Conservation (phyloP, 2,329 filamentous ascomycete genomes). For the Diaporthe citriasiana region DNA sequence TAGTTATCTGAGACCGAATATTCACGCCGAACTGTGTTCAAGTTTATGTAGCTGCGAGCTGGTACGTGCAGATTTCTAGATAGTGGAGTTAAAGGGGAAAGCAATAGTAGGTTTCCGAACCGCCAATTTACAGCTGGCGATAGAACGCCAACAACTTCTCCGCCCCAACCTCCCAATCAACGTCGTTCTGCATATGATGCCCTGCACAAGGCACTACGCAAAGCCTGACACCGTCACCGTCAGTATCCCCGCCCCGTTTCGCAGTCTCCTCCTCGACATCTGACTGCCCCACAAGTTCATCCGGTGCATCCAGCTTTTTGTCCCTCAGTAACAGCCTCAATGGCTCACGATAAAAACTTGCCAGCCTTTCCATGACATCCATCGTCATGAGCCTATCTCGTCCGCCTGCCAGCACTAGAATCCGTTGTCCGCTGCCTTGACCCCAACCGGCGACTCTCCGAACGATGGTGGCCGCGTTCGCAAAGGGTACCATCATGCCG, state of each 20-base stretch:
- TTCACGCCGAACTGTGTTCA: not conserved
- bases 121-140: not conserved
- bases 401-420: slow-evolving; percentile 54
- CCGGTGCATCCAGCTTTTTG: not conserved
- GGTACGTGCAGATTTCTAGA: not conserved
- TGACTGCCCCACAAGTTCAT: not conserved
- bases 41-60: not conserved
- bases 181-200: slow-evolving; percentile 68
- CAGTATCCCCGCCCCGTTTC: slow-evolving; percentile 26
- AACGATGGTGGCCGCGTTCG: slow-evolving; percentile 57
- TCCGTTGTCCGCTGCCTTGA: slow-evolving; percentile 45
- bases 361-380: slow-evolving; percentile 20
- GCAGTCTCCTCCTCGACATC: not conserved
- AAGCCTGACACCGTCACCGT: slow-evolving; percentile 56
- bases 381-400: slow-evolving; percentile 5
- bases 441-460: slow-evolving; percentile 51
- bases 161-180: slow-evolving; percentile 62
- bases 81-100: not conserved
- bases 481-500: slow-evolving; percentile 62
- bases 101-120: not conserved
- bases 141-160: slow-evolving; percentile 52
- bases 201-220: slow-evolving; percentile 60
- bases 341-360: not conserved
- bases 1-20: no score
- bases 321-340: not conserved